Evolutionary conservation across 129 eudicot species (phyloP).

Genomic region (Artemisia argyi): DNA sequence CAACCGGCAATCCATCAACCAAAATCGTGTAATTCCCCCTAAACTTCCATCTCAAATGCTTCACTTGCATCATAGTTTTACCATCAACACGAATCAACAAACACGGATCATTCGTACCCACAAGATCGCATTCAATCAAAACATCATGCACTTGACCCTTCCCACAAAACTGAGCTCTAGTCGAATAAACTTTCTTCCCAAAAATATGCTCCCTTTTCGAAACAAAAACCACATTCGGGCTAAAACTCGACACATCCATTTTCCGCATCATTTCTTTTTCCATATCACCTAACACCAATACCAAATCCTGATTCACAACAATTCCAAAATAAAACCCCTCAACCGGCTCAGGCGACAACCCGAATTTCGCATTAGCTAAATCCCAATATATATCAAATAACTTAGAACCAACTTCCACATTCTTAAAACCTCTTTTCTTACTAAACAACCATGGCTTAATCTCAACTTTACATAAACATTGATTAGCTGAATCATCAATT

Average conservation of each 20-base stretch:
- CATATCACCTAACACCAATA: conserved; percentile 63
- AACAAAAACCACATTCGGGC: conserved; percentile 44
- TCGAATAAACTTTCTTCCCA: conserved; percentile 53
- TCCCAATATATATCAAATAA: conserved; percentile 62
- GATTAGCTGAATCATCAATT: conserved; percentile 46
- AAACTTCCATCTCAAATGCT: conserved; percentile 69
- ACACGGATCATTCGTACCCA: conserved; percentile 43
- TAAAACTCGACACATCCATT: conserved; percentile 30
- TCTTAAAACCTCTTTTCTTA: conserved; percentile 58
- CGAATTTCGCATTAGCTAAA: conserved; percentile 59
- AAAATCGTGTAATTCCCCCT: conserved; percentile 65
- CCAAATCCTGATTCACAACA: conserved; percentile 47
- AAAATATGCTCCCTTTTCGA: conserved; percentile 61
- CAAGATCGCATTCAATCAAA: conserved; percentile 54
- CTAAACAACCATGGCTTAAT: conserved; percentile 71
- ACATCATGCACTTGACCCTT: conserved; percentile 57
- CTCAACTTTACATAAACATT: conserved; percentile 51
- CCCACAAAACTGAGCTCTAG: conserved; percentile 60
- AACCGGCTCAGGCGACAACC: conserved; percentile 65
- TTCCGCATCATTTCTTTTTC: conserved; percentile 48
- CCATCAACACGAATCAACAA: conserved; percentile 55
- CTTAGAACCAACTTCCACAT: conserved; percentile 42
- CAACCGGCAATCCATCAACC: conserved; percentile 74
- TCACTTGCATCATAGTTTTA: conserved; percentile 59
- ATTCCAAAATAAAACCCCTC: conserved; percentile 62